Conservation (phyloP, 805 yeast genomes). For the Grigorovia transvaalensis region DNA sequence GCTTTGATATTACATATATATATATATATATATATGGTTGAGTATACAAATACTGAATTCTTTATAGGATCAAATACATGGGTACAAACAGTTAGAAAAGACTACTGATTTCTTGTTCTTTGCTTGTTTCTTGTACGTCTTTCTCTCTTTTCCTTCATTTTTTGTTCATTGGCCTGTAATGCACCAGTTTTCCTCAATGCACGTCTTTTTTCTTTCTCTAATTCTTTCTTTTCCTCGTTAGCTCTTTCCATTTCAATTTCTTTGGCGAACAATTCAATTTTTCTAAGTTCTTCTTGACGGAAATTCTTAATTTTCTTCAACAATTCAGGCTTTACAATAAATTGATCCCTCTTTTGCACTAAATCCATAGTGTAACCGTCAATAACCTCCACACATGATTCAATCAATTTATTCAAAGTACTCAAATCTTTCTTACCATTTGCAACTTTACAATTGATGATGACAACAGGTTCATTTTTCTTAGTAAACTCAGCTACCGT, state of each 20-base stretch:
- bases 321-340: conserved; percentile 62
- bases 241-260: conserved; percentile 55
- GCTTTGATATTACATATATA: no score
- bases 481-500: conserved; percentile 46
- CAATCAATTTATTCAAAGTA: conserved; percentile 40
- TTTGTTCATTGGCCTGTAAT: conserved; percentile 67
- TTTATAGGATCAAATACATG: no score
- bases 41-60: no score
- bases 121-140: conserved; percentile 62
- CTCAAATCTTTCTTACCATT: conserved; percentile 39
- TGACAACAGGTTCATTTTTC: conserved; percentile 37
- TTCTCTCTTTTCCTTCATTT: conserved; percentile 71
- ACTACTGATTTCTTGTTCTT: conserved; percentile 29
- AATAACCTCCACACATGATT: conserved; percentile 47
- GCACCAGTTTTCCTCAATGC: conserved; percentile 52
- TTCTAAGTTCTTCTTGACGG: conserved; percentile 63
- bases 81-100: background rate
- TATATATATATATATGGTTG: no score
- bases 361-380: conserved; percentile 41
- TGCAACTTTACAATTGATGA: conserved; percentile 46
- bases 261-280: conserved; percentile 60
- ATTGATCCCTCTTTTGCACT: conserved; percentile 32
- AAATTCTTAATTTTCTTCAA: conserved; percentile 64
- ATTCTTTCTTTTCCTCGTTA: conserved; percentile 61
- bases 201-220: conserved; percentile 55